These are phyloP conservation scores for Plasmodium vinckei DNA, from an alignment of 169 alveolate species.

Conservation along the genomic window DNA sequence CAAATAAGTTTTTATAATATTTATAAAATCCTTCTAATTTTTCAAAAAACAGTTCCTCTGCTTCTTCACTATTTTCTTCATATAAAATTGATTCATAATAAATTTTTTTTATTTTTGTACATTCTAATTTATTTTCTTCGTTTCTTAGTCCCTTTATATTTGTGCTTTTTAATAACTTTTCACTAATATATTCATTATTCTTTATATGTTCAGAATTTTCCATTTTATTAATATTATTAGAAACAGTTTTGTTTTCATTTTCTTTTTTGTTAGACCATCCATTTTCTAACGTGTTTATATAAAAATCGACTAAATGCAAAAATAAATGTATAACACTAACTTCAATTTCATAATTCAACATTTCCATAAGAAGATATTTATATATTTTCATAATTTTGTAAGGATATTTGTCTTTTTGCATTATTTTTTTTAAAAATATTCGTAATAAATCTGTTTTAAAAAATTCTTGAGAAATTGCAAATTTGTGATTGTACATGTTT, in stretches of 20 bases:
- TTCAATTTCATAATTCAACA: neutral
- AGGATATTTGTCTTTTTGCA: conserved; percentile 44
- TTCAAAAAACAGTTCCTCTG: conserved; percentile 16
- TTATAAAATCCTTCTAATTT: conserved; percentile 39
- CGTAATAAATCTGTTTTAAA: conserved; percentile 3
- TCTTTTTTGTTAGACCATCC: conserved; percentile 5
- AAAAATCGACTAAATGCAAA: conserved; percentile 38
- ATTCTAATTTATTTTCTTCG: neutral
- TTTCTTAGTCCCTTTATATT: neutral
- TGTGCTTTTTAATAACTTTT: conserved; percentile 12
- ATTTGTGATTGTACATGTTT: neutral
- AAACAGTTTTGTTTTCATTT: neutral
- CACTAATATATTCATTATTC: neutral
- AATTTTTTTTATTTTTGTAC: conserved; percentile 45
- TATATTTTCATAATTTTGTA: conserved; percentile 59
- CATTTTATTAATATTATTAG: neutral
- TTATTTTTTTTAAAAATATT: conserved; percentile 47
- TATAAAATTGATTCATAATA: conserved; percentile 27
- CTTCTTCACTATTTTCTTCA: conserved; percentile 26
- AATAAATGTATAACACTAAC: neutral
- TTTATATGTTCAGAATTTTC: neutral
- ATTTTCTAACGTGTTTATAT: conserved; percentile 32
- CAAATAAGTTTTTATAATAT: conserved; percentile 53
- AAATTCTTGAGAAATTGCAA: conserved; percentile 7
- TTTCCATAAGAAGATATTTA: neutral